A percentile compares a stretch with the other conserved stretches of the same genome.
These are phyloP conservation scores for Arabidopsis lyrata DNA, from an alignment of 441 rosid genomes.

Conservation along the genomic window DNA sequence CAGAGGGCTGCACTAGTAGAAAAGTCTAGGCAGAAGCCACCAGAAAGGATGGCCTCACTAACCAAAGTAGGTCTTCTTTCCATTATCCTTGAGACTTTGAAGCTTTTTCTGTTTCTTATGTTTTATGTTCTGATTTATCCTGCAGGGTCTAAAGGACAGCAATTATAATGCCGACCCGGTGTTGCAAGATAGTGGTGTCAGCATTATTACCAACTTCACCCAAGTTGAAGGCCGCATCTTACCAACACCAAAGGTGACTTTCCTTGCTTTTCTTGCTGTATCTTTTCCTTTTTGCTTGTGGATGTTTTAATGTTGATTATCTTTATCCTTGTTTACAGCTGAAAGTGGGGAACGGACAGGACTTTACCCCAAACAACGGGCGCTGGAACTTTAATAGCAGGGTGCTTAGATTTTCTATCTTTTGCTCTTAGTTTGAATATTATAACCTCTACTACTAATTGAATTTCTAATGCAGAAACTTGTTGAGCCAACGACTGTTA, in stretches of 20 bases:
- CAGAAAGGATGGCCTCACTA: constrained; percentile 55
- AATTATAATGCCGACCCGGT: constrained; percentile 56
- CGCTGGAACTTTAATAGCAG: constrained; percentile 69
- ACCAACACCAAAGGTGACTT: constrained; percentile 58
- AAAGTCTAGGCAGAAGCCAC: constrained; percentile 72
- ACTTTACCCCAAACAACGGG: constrained; percentile 61
- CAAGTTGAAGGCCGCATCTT: constrained; percentile 61
- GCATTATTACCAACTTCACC: constrained; percentile 53
- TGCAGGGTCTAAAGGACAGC: constrained; percentile 55
- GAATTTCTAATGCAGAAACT: constrained; percentile 48
- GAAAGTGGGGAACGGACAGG: constrained; percentile 61
- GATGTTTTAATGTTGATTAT: background rate
- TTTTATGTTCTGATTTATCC: constrained; percentile 20
- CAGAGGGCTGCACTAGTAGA: constrained; percentile 67
- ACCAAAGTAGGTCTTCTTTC: constrained; percentile 47
- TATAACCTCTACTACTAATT: constrained; percentile 17
- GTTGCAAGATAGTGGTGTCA: constrained; percentile 54
- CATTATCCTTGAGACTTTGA: background rate
- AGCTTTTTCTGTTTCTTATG: background rate
- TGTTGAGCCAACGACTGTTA: constrained; percentile 52
- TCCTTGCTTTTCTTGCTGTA: constrained; percentile 2
- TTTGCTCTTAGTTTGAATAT: background rate
- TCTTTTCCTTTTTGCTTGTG: background rate
- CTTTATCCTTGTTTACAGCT: constrained; percentile 49
- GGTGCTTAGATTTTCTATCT: constrained; percentile 39